Evolutionary conservation across 2,329 filamentous ascomycete genomes (phyloP).

Genomic region (Cladosporium velox): DNA sequence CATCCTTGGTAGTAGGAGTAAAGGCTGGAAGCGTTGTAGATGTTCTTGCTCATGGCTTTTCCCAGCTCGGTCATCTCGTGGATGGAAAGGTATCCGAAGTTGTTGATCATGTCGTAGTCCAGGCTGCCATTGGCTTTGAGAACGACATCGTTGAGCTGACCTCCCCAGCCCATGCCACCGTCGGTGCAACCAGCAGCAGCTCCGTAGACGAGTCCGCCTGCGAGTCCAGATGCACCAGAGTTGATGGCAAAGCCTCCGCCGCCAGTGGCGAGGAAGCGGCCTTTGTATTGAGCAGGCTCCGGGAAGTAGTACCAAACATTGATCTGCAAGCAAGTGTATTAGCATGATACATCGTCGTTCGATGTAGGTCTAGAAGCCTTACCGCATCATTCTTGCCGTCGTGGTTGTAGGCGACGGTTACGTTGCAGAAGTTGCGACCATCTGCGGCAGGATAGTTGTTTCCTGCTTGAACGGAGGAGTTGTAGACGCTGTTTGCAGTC

Average conservation of each 20-base stretch:
- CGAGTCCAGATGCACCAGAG: conserved; percentile 34
- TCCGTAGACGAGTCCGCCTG: conserved; percentile 47
- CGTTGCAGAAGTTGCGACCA: conserved; percentile 27
- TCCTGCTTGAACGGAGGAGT: conserved; percentile 22
- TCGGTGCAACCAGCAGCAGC: conserved; percentile 53
- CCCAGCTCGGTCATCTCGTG: conserved; percentile 55
- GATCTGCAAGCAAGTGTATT: background rate
- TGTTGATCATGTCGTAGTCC: conserved; percentile 54
- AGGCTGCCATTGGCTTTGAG: conserved; percentile 49
- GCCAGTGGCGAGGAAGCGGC: conserved; percentile 50
- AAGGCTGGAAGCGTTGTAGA: conserved; percentile 41
- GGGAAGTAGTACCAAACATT: conserved; percentile 47
- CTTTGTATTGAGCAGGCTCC: conserved; percentile 46
- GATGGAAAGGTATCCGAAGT: conserved; percentile 55
- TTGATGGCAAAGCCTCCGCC: conserved; percentile 45
- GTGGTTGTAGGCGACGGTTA: conserved; percentile 25
- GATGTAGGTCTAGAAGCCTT: background rate
- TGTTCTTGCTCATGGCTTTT: conserved; percentile 46
- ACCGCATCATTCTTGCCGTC: conserved; percentile 22
- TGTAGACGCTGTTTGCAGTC: conserved; percentile 21
- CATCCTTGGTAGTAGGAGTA: conserved; percentile 58
- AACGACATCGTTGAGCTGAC: conserved; percentile 25
- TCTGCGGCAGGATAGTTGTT: conserved; percentile 23
- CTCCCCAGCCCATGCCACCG: conserved; percentile 53
- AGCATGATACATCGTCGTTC: background rate